phyloP scores from a whole-genome alignment of 2,329 filamentous ascomycete genomes.

The Ophiocordyceps robertsii region DNA sequence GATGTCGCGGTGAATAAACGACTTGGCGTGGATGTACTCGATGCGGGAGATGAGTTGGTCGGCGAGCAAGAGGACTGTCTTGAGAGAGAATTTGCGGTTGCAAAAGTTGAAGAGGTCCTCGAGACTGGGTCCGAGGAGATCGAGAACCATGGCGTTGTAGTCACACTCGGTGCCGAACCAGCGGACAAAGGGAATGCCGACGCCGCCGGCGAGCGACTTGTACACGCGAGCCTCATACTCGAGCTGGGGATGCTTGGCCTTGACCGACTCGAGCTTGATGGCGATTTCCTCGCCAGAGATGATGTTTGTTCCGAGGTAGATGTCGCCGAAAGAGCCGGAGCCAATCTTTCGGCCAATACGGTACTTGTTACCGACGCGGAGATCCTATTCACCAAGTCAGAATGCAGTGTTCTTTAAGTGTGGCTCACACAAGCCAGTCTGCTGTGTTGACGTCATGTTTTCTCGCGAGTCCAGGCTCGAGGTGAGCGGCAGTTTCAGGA shows the following conservation, averaged over 20 bases:
- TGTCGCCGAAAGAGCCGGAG: slow-evolving; percentile 93
- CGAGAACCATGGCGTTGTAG: slow-evolving; percentile 99
- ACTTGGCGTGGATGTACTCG: slow-evolving; percentile 99
- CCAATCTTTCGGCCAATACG: slow-evolving; percentile 99
- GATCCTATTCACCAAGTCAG: slow-evolving; percentile 50
- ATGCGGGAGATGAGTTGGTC: slow-evolving; percentile 98
- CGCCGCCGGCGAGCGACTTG: slow-evolving; percentile 82
- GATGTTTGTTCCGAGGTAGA: slow-evolving; percentile 98
- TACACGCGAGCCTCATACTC: slow-evolving; percentile 97
- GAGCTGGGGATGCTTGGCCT: slow-evolving; percentile 97
- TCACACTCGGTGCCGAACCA: slow-evolving; percentile 99
- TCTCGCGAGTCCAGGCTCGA: background rate
- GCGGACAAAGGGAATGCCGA: slow-evolving; percentile 95
- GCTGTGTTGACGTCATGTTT: background rate
- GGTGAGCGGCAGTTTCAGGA: no score
- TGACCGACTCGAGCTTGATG: slow-evolving; percentile 98
- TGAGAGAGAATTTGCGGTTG: slow-evolving; percentile 98
- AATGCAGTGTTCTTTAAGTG: background rate
- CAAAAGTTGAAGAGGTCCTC: slow-evolving; percentile 99
- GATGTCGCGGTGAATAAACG: slow-evolving; percentile 98
- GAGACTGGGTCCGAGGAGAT: slow-evolving; percentile 86
- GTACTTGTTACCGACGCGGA: slow-evolving; percentile 99
- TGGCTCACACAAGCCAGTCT: background rate
- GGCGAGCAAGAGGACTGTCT: slow-evolving; percentile 91
- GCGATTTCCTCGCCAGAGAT: slow-evolving; percentile 99